Evolutionary conservation across 257 asterid genomes (phyloP), one percentile per base, ranked within the genome.

Genomic region (Plantago ovata): DNA sequence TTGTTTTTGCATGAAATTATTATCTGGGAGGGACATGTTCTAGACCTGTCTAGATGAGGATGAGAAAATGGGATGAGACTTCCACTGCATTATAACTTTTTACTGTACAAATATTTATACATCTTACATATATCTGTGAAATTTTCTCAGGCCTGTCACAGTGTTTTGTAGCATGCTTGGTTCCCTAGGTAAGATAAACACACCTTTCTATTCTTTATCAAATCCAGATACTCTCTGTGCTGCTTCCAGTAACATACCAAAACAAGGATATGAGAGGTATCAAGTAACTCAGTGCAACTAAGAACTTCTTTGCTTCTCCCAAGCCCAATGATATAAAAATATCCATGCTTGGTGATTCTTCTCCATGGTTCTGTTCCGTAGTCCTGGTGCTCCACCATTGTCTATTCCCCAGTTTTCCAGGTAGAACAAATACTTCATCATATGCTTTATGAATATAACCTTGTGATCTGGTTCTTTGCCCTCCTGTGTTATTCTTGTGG

Each of bases 211-310:
- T n/a, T n/a, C n/a, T 59, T 79, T 74, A 43, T 62, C 49, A 53
- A 64, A 76, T 73, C 82, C 80, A 28, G 61, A 72, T 65, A 73
- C 78, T 58, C 60, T 72, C 33, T 79, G 79, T 49, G 80, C 76
- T 64, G 77, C 75, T 73, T 73, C 82, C 47, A 76, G 82, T 64
- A 76, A 60, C 71, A 63, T 60, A 62, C 73, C 43, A 62, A 79
- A 73, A 24, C 78, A 71, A 50, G 82, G 80, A 62, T 76, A 60
- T 0, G 76, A 73, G 36, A 60, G 68, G 77, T n/a, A n/a, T n/a
- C n/a, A n/a, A n/a, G 72, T 53, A 70, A 16, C 13, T 64, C 66
- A 76, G 28, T 13, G 61, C 76, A 33, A 76, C 46, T 8, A 50
- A 52, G 56, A 76, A 70, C 71, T 73, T 79, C 80, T 64, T 73